phyloP scores from a whole-genome alignment of 805 yeast species.

The Debaryomyces maramus region DNA sequence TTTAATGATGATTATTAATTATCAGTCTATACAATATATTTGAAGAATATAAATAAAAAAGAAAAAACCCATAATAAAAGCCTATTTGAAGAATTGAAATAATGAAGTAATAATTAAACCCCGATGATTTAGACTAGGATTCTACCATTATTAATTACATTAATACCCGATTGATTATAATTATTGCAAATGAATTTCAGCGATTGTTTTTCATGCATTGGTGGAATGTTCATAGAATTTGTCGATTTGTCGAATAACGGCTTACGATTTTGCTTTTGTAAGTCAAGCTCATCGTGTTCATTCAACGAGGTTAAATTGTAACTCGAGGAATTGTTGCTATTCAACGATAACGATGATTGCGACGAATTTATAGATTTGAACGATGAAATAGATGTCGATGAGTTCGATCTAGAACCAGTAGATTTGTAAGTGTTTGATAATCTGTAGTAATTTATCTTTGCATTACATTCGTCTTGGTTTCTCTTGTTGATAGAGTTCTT shows the following conservation, averaged over 20 bases:
- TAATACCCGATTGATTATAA: slow-evolving; percentile 2
- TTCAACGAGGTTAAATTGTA: slow-evolving; percentile 8
- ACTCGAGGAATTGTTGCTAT: slow-evolving; percentile 7
- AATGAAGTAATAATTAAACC: neutral
- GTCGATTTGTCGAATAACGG: slow-evolving; percentile 10
- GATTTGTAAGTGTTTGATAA: slow-evolving; percentile 22
- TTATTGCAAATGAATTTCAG: slow-evolving; percentile 5
- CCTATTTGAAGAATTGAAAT: slow-evolving; percentile 1
- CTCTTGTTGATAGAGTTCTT: slow-evolving; percentile 47
- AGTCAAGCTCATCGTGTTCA: slow-evolving; percentile 3
- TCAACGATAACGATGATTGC: slow-evolving; percentile 12
- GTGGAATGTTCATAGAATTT: slow-evolving; percentile 8
- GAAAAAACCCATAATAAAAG: neutral
- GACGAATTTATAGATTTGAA: slow-evolving; percentile 17
- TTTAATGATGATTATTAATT: slow-evolving; percentile 1
- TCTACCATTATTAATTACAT: slow-evolving; percentile 12
- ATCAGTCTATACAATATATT: neutral
- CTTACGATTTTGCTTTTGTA: slow-evolving; percentile 6
- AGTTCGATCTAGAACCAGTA: slow-evolving; percentile 12
- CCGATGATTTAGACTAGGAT: slow-evolving; percentile 10
- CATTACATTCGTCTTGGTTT: slow-evolving; percentile 24
- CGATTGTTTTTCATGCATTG: slow-evolving; percentile 4
- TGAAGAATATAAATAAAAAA: neutral
- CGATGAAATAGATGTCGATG: slow-evolving; percentile 16
- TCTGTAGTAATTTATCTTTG: slow-evolving; percentile 32